Conservation (phyloP, 345 rosid genomes). For the Aquilaria malaccensis region DNA sequence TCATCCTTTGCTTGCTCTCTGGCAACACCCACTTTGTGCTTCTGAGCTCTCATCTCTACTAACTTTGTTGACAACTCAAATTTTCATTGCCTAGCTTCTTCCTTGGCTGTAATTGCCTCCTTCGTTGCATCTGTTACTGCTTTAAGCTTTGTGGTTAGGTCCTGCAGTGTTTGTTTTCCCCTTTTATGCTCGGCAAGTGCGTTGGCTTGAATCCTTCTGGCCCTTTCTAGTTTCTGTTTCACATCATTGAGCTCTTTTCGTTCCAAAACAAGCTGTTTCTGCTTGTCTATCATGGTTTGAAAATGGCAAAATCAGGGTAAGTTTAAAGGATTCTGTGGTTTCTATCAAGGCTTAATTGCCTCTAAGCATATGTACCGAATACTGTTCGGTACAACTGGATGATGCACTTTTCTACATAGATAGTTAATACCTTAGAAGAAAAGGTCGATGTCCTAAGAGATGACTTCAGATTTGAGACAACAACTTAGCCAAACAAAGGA, state of each 20-base stretch:
- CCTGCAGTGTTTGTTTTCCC: constrained; percentile 35
- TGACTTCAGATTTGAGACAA: no score
- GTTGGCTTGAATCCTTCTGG: constrained; percentile 28
- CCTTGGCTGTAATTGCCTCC: constrained; percentile 28
- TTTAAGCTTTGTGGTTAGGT: constrained; percentile 32
- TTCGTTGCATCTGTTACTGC: constrained; percentile 30
- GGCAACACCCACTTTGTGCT: constrained; percentile 42
- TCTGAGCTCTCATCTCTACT: constrained; percentile 23
- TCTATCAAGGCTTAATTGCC: no score
- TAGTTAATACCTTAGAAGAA: no score
- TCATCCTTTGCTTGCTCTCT: constrained; percentile 36
- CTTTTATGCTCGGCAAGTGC: constrained; percentile 40
- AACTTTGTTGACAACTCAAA: constrained; percentile 29
- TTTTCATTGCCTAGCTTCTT: constrained; percentile 48
- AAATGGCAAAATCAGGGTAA: no score
- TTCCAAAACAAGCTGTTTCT: constrained; percentile 38
- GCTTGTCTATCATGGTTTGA: constrained; percentile 27
- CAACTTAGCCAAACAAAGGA: no score
- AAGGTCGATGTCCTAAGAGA: no score
- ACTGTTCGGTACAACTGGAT: no score
- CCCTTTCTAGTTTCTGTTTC: constrained; percentile 30
- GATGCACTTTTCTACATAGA: no score
- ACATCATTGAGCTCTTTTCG: constrained; percentile 31
- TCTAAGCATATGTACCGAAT: no score
- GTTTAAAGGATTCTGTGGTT: no score